phyloP scores from a whole-genome alignment of 139 green algal genomes.

The Picochlorum sp. region DNA sequence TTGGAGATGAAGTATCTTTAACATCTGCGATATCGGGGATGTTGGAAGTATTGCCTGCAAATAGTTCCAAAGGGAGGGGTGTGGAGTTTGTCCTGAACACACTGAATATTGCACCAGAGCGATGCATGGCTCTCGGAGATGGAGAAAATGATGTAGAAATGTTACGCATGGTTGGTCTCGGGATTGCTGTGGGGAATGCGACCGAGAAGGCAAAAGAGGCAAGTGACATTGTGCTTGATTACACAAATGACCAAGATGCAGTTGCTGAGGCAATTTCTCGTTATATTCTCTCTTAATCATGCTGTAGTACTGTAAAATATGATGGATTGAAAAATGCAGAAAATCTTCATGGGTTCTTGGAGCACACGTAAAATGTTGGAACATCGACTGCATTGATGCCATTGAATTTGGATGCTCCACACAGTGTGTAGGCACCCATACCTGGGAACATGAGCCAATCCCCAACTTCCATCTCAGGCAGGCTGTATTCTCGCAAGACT shows the following conservation, averaged over 20 bases:
- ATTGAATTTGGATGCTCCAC: slow-evolving; percentile 79
- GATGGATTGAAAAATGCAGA: too few relatives aligned
- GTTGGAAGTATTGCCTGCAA: slow-evolving; percentile 73
- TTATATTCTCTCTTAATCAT: too few relatives aligned
- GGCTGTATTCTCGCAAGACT: slow-evolving; percentile 56
- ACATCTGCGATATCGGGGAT: slow-evolving; percentile 76
- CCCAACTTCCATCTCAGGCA: slow-evolving; percentile 64
- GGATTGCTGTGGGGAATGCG: slow-evolving; percentile 50
- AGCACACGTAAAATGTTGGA: slow-evolving; percentile 40
- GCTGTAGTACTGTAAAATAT: too few relatives aligned
- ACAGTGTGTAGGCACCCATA: slow-evolving; percentile 88
- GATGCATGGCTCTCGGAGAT: slow-evolving; percentile 77
- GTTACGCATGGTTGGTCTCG: slow-evolving; percentile 77
- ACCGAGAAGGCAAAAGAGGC: slow-evolving; percentile 34
- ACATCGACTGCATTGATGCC: slow-evolving; percentile 37
- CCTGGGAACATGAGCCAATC: slow-evolving; percentile 89
- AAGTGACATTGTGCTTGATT: slow-evolving; percentile 23
- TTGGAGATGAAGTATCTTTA: slow-evolving; percentile 26
- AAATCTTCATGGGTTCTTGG: slow-evolving; percentile 4
- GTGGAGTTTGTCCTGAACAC: slow-evolving; percentile 42
- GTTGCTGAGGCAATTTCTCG: slow-evolving; percentile 69
- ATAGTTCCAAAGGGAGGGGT: slow-evolving; percentile 52
- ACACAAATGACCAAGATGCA: slow-evolving; percentile 78
- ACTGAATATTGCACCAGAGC: slow-evolving; percentile 29
- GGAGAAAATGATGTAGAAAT: slow-evolving; percentile 89